Base-by-base conservation (phyloP, 257 asterid species). In the Nyctanthes arbortristis region DNA sequence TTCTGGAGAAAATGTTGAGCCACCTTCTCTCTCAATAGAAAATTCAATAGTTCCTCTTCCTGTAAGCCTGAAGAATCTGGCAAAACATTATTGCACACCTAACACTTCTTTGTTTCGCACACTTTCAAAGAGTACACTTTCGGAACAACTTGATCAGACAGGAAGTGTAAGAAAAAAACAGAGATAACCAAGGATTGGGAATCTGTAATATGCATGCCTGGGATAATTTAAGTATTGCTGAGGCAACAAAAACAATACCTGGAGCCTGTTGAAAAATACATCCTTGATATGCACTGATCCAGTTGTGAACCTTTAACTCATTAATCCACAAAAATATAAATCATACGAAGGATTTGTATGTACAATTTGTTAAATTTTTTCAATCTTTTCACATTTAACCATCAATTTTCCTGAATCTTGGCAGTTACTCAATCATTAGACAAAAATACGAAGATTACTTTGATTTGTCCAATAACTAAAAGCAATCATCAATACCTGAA, bases 1-100 rank as follows among this genome's bases (percentile, higher is more conserved):
- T 79, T 85, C 96, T 27, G 99, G 91, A 75, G 97, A 82, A 87
- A 93, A 93, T 3, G 71, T 60, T 3, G 97, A 84, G 76, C 97
- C 97, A 74, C 89, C 96, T 71, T 88, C 96, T 76, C 86, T 93
- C 80, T 87, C 92, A 54, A 93, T 82, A 60, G 88, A 77, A 73
- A 93, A 93, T 79, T 93, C 99, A 79, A 87, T 92, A 60, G 83
- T 80, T 64, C 96, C 99, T 87, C 99, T 85, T 64, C 99, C 99
- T 61, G 94, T 79, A 72, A 93, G 95, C 97, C 99, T 93, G 73
- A 47, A 67, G 32, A 71, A 74, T 71, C 61, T 69, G 72, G 63
- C 47, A 67, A 65, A 60, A 72, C 56, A 71, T 75, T 72, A 80
- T 75, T 54, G 7, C 55, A 58, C 40, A 58, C 45, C 29, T 61